Base-by-base conservation (phyloP, 2,329 filamentous ascomycete genomes). In the Fusarium palustre region DNA sequence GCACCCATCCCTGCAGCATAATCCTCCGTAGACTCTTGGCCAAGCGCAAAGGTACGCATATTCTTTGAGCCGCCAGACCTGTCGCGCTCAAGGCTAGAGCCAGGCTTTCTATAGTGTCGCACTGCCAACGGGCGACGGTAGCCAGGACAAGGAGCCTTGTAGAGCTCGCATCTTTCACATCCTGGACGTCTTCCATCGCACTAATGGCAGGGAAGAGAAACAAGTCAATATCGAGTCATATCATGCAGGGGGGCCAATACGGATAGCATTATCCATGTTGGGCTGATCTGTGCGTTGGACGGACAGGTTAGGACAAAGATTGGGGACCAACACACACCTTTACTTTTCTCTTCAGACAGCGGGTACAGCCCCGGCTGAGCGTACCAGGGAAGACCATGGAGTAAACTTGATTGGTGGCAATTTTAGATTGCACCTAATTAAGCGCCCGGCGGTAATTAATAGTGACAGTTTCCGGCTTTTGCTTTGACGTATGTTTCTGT, bases 351-450 rank as follows among this genome's bases (percentile, higher is more conserved):
- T 63, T 63, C 20, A 45, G 25, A 25, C 65, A 68, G 16, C 63
- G 64, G 31, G 28, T 50, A 43, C 64, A 68, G 25, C 63, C 65
- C 16, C 30, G 41, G 28, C 65, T 68, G 7, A 63, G 24, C 0
- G 41, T 34, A 16, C 65, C 65, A 22, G 65, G 65, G 45, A 67
- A 68, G 8, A 68, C 64, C 65, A 68, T 68, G 11, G 24, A 13
- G 10, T 4, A 50, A 31, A 22, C 36, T 25, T 34, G 7, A 36
- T 31, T 57, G 33, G 39, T 24, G 46, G 10, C n/a, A 34, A 10
- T 36, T 15, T 34, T 34, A 30, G 10, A 30, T 30, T 30, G 9
- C 3, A 9, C 25, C 8, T 28, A 10, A 28, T 28, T 10, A 30
- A 10, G 10, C 28, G 28, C 28, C 28, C 28, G 28, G 28, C 28